These are phyloP conservation scores for Amylostereum areolatum DNA, from an alignment of 1,284 basidiomycete species.

Conservation along the genomic window DNA sequence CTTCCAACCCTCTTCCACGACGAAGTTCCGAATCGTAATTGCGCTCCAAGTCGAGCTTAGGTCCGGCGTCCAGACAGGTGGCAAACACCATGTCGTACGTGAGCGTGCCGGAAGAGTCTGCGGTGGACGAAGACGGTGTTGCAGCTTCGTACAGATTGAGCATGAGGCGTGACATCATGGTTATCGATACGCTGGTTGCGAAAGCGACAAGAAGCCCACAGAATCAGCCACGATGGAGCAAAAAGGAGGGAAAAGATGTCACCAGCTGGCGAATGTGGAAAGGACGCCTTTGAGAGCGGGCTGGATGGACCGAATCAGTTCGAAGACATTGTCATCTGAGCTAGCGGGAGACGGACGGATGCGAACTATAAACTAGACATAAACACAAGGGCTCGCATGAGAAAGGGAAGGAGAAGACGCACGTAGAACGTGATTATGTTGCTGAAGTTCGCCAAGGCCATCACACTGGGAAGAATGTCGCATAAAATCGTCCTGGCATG, in stretches of 20 bases:
- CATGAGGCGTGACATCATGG: not conserved
- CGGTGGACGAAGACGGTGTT: too few species aligned
- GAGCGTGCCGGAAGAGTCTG: too few species aligned
- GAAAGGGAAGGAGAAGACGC: slow-evolving; percentile 6
- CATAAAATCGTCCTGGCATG: too few species aligned
- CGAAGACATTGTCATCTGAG: slow-evolving; percentile 8
- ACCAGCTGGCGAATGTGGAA: slow-evolving; percentile 23
- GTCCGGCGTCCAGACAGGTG: too few species aligned
- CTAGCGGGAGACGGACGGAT: too few species aligned
- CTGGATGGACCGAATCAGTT: not conserved
- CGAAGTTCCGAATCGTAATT: too few species aligned
- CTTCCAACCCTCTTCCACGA: too few species aligned
- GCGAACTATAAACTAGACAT: too few species aligned
- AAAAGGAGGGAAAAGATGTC: not conserved
- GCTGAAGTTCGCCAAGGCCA: slow-evolving; percentile 24
- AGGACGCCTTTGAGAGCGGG: slow-evolving; percentile 14
- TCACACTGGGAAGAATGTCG: slow-evolving; percentile 23
- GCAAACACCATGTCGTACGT: too few species aligned
- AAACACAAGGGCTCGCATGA: too few species aligned
- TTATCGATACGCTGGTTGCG: not conserved
- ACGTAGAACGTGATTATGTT: slow-evolving; percentile 29
- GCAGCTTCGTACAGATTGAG: not conserved
- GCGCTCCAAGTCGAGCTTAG: too few species aligned
- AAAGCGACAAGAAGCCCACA: too few species aligned
- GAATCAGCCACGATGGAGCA: not conserved